phyloP scores from a whole-genome alignment of 2,329 filamentous ascomycete species.

The Phyllosticta ampelicida region DNA sequence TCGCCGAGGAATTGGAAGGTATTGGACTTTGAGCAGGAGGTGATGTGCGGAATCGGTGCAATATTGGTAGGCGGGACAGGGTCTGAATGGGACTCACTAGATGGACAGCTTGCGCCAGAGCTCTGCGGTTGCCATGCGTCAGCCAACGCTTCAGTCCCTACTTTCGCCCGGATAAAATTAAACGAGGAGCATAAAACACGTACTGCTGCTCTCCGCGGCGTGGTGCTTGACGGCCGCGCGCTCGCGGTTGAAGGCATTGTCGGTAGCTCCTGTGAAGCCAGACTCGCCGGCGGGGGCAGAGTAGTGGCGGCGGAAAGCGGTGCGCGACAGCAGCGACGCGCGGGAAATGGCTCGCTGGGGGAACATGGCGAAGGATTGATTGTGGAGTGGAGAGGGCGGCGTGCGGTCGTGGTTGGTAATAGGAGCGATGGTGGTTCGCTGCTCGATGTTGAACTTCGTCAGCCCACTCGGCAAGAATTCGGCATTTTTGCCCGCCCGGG shows the following conservation, averaged over 20 bases:
- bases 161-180: no score
- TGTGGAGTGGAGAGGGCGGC: constrained; percentile 1
- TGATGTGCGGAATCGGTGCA: not conserved
- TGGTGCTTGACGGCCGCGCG: constrained; percentile 84
- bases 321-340: constrained; percentile 29
- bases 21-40: not conserved
- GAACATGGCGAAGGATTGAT: constrained; percentile 13
- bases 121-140: constrained; percentile 42
- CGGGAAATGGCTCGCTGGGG: constrained; percentile 21
- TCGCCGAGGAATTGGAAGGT: not conserved
- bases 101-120: constrained; percentile 94
- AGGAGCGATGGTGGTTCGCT: not conserved
- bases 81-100: constrained; percentile 57
- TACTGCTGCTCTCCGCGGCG: constrained; percentile 73
- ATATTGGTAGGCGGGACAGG: not conserved
- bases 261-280: constrained; percentile 47
- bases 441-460: constrained; percentile 4
- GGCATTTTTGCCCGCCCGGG: no score
- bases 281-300: constrained; percentile 46
- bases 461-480: not conserved
- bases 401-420: not conserved
- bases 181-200: constrained; percentile 25
- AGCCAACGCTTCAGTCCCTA: not conserved
- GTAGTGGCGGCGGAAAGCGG: constrained; percentile 56
- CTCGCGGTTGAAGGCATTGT: constrained; percentile 93